Evolutionary conservation across 2,329 filamentous ascomycete species (phyloP), one percentile per base, ranked within the genome.

Genomic region (Phoma sp.): DNA sequence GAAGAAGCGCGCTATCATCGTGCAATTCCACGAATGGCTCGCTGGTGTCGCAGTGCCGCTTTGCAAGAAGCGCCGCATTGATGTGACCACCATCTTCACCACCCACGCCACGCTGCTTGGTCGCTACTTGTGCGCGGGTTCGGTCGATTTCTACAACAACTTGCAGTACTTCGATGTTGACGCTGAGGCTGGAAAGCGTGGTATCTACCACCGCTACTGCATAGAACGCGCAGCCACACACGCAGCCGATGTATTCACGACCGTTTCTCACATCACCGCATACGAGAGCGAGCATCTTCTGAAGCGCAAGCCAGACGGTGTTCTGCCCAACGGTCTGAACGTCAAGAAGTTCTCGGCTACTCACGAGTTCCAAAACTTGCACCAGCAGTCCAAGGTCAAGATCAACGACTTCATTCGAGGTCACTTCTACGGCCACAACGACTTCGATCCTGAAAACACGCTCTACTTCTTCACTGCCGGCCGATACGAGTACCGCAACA

Each of bases 141-240:
- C 93, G 0, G 95, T 98, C 59, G 95, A 99, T 75, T 98, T 99
- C 75, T 99, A 99, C 84, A 99, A 98, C 81, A 97, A 98, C 76
- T 84, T 99, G 47, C 93, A 98, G 76, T 90, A 87, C 79, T 98
- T 99, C 72, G 93, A 99, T 72, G 92, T 96, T 25, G 95, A 99
- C 74, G 87, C 92, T 5, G 95, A 99, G 78, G 95, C 95, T 15
- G 95, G 95, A 57, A 98, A 97, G 83, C 91, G 95, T 69, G 95
- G 95, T 53, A 98, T 99, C 74, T 99, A 98, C 80, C 95, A 99
- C 80, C 84, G 95, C 56, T 98, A 98, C 81, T 98, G 95, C 80
- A 96, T 99, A 69, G 95, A 99, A 79, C 89, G 95, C 61, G 93
- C 91, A 39, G 91, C 93, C 18, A 88, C 95, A 17, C 95, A 99